Base-by-base conservation (phyloP, 192 early-diverging fungal species). In the Coemansia sp. region DNA sequence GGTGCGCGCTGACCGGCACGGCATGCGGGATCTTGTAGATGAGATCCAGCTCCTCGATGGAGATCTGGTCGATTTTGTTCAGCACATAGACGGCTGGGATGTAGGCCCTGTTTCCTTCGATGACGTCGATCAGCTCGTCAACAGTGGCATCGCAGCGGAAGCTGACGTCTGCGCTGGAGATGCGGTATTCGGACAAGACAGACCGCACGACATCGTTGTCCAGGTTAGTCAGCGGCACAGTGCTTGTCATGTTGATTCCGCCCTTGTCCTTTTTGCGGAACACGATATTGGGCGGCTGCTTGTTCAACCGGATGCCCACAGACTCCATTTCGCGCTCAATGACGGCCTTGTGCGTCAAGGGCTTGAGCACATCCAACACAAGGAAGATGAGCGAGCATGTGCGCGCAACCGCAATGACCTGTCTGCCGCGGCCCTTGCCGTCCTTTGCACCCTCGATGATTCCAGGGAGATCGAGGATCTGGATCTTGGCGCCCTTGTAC, bases 371-470 rank as follows among this genome's bases (percentile, higher is more conserved):
- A 74, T 99, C 97, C 45, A 99, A 74, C 13, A 96, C 94, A 60
- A 99, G 88, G 75, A 94, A 97, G 64, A 99, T 97, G 28, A 97
- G 83, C 23, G 94, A 96, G 72, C 95, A 97, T 0, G 97, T 99
- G 50, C 97, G 92, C 0, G 97, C 97, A 6, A 99, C 96, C 27
- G 92, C 90, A 82, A 96, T 94, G 64, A 96, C 94, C 83, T 96
- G 92, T 22, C 84, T 84, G 61, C 96, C 97, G 83, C 97, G 92
- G 81, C 97, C 97, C 80, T 97, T 97, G 65, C 97, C 97, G 77
- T 99, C 95, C 84, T 96, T 97, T 48, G 97, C 97, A 61, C 95
- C 97, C 81, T 97, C 94, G 53, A 97, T 96, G 80, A 98, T 96
- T 54, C 94, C 94, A 2, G 94, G 94, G 72, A 98, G 85, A 91